phyloP scores from a whole-genome alignment of 2,329 filamentous ascomycete species.

The Hortaea sp. region DNA sequence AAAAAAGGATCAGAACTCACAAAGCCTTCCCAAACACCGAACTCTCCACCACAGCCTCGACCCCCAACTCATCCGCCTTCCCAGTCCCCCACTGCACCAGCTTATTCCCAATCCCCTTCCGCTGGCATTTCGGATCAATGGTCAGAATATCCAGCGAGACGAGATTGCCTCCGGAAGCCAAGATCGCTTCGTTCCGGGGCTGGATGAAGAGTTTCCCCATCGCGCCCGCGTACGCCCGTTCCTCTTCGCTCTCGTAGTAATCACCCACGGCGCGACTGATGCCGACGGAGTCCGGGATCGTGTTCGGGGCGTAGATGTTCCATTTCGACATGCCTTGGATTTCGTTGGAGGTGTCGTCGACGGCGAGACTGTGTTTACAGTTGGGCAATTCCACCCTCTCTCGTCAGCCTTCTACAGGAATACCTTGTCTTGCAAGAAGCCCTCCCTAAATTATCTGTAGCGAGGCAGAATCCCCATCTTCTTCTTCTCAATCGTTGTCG shows the following conservation, averaged over 20 bases:
- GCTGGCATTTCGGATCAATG: slow-evolving; percentile 21
- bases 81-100: slow-evolving; percentile 21
- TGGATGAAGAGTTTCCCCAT: slow-evolving; percentile 13
- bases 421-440: too few relatives aligned
- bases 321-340: slow-evolving; percentile 25
- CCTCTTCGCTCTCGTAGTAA: slow-evolving; percentile 14
- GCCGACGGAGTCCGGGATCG: slow-evolving; percentile 3
- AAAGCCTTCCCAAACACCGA: slow-evolving; percentile 16
- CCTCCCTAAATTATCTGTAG: too few relatives aligned
- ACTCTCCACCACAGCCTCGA: slow-evolving; percentile 23
- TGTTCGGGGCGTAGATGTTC: slow-evolving; percentile 17
- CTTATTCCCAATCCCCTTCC: slow-evolving; percentile 16
- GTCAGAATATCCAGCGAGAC: slow-evolving; percentile 20
- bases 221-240: slow-evolving; percentile 11
- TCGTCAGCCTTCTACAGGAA: background rate
- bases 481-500: too few relatives aligned
- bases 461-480: too few relatives aligned
- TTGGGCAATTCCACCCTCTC: background rate
- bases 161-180: slow-evolving; percentile 15
- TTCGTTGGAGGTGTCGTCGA: slow-evolving; percentile 13
- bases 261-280: slow-evolving; percentile 6
- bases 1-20: background rate
- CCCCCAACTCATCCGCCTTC: slow-evolving; percentile 19
- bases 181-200: slow-evolving; percentile 14
- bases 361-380: slow-evolving; percentile 7